A percentile compares a stretch with the other conserved stretches of the same genome.
Evolutionary conservation across 768 basidiomycete species (phyloP).

Genomic region (Rhodotorula babjevae): DNA sequence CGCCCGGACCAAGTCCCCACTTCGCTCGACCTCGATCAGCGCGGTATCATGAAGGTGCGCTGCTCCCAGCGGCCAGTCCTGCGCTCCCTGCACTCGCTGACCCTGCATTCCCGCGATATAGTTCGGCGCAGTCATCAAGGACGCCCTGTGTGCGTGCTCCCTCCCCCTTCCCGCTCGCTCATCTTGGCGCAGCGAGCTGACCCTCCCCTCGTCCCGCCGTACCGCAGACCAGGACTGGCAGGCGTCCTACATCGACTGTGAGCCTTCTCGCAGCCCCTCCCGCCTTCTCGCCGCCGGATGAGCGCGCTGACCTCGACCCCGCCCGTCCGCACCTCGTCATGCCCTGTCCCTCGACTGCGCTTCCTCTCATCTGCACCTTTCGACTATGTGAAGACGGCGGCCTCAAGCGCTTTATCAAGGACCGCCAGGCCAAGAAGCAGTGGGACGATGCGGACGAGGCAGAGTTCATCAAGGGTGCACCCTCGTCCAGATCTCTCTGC

Average conservation of each 20-base stretch:
- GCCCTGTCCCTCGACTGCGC: no score
- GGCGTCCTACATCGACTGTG: conserved; percentile 36
- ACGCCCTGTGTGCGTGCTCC: conserved; percentile 26
- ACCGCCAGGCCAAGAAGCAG: conserved; percentile 44
- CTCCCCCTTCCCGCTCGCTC: not conserved
- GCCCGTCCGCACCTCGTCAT: no score
- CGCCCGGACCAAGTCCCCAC: no score
- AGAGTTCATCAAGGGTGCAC: conserved; percentile 59
- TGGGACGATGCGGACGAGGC: conserved; percentile 79
- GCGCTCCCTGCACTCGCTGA: no score
- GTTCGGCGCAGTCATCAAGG: conserved; percentile 39
- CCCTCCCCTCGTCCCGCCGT: not conserved
- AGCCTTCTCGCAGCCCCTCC: not conserved
- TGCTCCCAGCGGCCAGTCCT: no score
- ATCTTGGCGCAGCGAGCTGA: not conserved
- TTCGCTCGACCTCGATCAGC: no score
- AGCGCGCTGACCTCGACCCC: not conserved
- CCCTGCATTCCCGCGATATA: not conserved
- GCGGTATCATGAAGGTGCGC: no score
- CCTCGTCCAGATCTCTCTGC: not conserved
- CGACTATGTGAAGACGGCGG: conserved; percentile 53
- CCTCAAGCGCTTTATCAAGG: conserved; percentile 87
- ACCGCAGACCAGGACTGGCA: conserved; percentile 37
- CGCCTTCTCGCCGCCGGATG: not conserved
- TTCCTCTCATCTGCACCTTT: no score